phyloP scores from a whole-genome alignment of 2,329 filamentous ascomycete species.

The Pseudocercospora crystallina region DNA sequence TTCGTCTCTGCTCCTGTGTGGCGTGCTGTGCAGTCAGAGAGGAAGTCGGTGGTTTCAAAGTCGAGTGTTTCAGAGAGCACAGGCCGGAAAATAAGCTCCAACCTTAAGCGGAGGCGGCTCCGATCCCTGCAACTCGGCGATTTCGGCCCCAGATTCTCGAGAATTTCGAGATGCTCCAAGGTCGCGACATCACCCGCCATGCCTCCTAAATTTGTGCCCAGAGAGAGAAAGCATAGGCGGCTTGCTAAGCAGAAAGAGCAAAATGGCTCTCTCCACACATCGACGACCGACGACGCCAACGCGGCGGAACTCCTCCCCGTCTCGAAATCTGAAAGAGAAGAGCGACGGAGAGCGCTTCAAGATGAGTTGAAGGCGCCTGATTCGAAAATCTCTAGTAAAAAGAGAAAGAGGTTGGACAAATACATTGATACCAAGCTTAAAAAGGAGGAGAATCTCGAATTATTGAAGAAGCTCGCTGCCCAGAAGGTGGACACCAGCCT shows the following conservation, averaged over 20 bases:
- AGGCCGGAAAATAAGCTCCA: too few species aligned
- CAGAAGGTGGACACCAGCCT: constrained; percentile 79
- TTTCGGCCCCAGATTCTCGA: not conserved
- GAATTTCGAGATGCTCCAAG: not conserved
- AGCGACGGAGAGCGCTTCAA: constrained; percentile 52
- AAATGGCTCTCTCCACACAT: constrained; percentile 36
- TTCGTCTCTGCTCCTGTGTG: too few species aligned
- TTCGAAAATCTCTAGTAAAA: constrained; percentile 61
- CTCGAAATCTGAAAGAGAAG: constrained; percentile 55
- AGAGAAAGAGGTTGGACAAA: constrained; percentile 67
- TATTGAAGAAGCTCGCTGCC: constrained; percentile 79
- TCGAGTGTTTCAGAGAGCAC: not conserved
- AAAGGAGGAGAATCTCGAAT: constrained; percentile 84
- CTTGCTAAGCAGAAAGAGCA: constrained; percentile 58
- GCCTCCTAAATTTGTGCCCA: constrained; percentile 50
- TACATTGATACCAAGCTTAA: constrained; percentile 86
- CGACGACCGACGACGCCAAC: constrained; percentile 56
- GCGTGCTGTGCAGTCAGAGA: too few species aligned
- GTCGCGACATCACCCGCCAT: not conserved
- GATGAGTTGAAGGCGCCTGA: constrained; percentile 56
- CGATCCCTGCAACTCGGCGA: not conserved
- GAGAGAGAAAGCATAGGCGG: constrained; percentile 62
- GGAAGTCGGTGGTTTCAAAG: not conserved
- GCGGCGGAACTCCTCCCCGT: constrained; percentile 46
- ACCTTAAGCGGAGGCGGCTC: not conserved